phyloP scores from a whole-genome alignment of 1,284 basidiomycete species.

The Earliella scabrosa region DNA sequence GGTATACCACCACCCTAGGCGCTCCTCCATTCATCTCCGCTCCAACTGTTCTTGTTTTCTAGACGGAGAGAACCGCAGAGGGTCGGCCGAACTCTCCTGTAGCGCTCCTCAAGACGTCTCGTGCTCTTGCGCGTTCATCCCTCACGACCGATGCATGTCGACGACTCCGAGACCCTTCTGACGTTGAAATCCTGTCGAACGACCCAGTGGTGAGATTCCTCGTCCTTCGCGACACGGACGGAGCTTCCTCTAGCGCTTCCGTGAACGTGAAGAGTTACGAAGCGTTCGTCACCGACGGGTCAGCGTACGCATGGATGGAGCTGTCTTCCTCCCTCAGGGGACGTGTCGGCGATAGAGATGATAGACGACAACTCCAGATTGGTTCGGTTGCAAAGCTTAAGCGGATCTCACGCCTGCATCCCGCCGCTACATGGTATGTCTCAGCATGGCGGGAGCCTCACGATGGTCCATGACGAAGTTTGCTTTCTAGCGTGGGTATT shows the following conservation, averaged over 20 bases:
- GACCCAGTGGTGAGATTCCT: constrained; percentile 3
- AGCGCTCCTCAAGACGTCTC: not conserved
- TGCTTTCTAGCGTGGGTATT: not conserved
- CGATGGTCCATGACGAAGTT: too few species aligned
- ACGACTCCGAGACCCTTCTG: constrained; percentile 2
- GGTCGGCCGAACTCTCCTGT: not conserved
- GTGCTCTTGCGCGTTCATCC: too few species aligned
- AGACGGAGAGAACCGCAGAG: too few species aligned
- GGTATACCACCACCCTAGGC: too few species aligned
- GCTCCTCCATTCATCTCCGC: too few species aligned
- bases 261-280: not conserved
- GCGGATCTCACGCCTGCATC: not conserved
- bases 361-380: not conserved
- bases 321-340: not conserved
- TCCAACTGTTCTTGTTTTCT: too few species aligned
- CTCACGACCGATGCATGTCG: not conserved
- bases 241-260: not conserved
- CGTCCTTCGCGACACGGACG: not conserved
- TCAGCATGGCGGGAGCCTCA: too few species aligned
- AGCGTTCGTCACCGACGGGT: constrained; percentile 5
- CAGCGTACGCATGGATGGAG: constrained; percentile 1
- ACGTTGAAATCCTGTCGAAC: not conserved
- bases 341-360: not conserved
- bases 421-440: not conserved
- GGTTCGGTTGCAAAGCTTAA: constrained; percentile 1